Conservation (phyloP, 108 stramenopile species). For the Discostella pseudostelligera region DNA sequence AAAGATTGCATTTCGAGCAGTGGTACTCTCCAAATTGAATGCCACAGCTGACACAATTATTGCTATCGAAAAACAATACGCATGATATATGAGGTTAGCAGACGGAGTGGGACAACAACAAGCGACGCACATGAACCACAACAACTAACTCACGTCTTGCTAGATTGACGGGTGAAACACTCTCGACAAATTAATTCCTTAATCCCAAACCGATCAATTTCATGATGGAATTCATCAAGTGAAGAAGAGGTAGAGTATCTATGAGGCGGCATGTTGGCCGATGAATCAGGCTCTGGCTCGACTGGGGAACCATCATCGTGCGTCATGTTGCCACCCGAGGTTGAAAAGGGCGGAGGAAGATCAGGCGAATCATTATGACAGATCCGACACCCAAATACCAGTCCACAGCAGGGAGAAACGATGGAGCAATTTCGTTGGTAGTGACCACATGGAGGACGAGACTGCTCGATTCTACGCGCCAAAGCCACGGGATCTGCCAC, state of each 20-base stretch:
- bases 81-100: background rate
- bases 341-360: slow-evolving; percentile 64
- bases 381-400: slow-evolving; percentile 87
- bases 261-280: slow-evolving; percentile 17
- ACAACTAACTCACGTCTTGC: slow-evolving; percentile 65
- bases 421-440: slow-evolving; percentile 84
- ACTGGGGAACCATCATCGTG: background rate
- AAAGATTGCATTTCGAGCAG: slow-evolving; percentile 81
- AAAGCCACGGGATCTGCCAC: slow-evolving; percentile 40
- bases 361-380: slow-evolving; percentile 83
- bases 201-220: slow-evolving; percentile 79
- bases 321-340: slow-evolving; percentile 1
- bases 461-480: slow-evolving; percentile 54
- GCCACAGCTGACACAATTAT: slow-evolving; percentile 77
- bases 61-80: slow-evolving; percentile 42
- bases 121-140: slow-evolving; percentile 1
- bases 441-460: slow-evolving; percentile 75
- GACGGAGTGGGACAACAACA: background rate
- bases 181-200: slow-evolving; percentile 80
- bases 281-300: background rate
- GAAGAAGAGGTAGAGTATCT: slow-evolving; percentile 68
- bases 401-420: slow-evolving; percentile 81
- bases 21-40: slow-evolving; percentile 79
- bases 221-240: slow-evolving; percentile 77
- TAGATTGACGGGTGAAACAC: slow-evolving; percentile 75